Base-by-base conservation (phyloP, 805 yeast species). In the Lachancea lanzarotensis region DNA sequence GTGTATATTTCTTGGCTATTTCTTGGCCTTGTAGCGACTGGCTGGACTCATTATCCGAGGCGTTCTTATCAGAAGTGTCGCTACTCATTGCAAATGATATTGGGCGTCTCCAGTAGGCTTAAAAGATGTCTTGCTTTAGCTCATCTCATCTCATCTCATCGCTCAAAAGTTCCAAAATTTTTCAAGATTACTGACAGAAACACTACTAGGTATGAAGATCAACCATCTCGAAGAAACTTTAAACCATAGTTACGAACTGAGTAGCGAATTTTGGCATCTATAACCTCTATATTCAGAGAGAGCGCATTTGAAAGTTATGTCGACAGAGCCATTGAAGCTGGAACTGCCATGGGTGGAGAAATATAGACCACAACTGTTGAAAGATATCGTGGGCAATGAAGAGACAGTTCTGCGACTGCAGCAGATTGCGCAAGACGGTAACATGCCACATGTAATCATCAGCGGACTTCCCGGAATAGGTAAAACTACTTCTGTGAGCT, bases 391-490 rank as follows among this genome's bases (percentile, higher is more conserved):
- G 10, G 98, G 98, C 9, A 93, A 93, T 56, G 82, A 76, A 45
- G 98, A 90, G 49, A 91, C 98, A 3, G 75, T 93, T 3, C 88
- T 82, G 49, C 75, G 97, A 32, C 72, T 93, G 44, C 78, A 82
- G 56, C 77, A 87, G 48, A 90, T 93, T 42, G 96, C 95, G 4
- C 67, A 76, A 39, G 96, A 90, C 57, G 98, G 98, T 27, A 93
- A 93, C 66, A 84, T 93, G 87, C 98, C 98, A 1, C 96, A 93
- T 66, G 72, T 93, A 76, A 90, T 93, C 55, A 84, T 93, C 37
- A 83, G 93, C n/a, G 95, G 98, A 2, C 69, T 88, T 38, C 98
- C 98, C 2, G 98, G 98, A 54, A 91, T 93, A 45, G 98, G 98
- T 35, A 93, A 93, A 63, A 93, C 98, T 2, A 93, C 98, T 0